phyloP scores from a whole-genome alignment of 2,329 filamentous ascomycete genomes.

The Sporothrix luriei region DNA sequence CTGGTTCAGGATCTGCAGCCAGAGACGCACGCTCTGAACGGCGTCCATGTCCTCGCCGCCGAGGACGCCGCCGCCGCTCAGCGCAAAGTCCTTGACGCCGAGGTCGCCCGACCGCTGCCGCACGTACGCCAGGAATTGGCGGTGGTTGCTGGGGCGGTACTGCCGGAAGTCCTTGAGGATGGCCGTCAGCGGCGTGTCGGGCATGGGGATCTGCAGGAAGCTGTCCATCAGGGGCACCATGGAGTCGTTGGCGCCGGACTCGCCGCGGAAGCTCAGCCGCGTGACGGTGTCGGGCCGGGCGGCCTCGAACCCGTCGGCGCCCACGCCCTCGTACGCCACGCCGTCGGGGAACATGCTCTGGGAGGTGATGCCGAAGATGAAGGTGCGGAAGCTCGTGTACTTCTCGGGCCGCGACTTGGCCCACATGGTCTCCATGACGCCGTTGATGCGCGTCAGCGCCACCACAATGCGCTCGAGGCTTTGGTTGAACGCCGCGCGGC shows the following conservation, averaged over 20 bases:
- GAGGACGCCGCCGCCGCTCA: slow-evolving; percentile 41
- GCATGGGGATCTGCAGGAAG: slow-evolving; percentile 83
- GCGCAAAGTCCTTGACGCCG: slow-evolving; percentile 61
- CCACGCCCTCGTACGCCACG: slow-evolving; percentile 84
- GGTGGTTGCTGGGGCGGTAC: slow-evolving; percentile 87
- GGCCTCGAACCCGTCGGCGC: slow-evolving; percentile 49
- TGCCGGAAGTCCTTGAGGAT: slow-evolving; percentile 87
- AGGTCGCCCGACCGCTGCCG: slow-evolving; percentile 52
- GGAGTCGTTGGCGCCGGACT: slow-evolving; percentile 91
- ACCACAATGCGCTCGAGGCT: slow-evolving; percentile 64
- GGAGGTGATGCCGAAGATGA: slow-evolving; percentile 93
- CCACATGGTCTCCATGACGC: slow-evolving; percentile 91
- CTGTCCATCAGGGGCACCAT: slow-evolving; percentile 92
- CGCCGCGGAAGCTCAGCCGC: slow-evolving; percentile 81
- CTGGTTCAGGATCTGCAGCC: slow-evolving; percentile 69
- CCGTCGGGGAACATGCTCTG: slow-evolving; percentile 94
- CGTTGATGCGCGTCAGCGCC: slow-evolving; percentile 71
- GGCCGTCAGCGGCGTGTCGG: slow-evolving; percentile 80
- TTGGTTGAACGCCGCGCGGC: slow-evolving; percentile 64
- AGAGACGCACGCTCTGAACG: slow-evolving; percentile 60
- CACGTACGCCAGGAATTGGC: slow-evolving; percentile 78
- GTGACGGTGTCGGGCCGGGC: background rate
- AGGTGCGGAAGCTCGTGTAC: slow-evolving; percentile 90
- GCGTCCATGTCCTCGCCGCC: slow-evolving; percentile 40
- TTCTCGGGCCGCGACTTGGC: slow-evolving; percentile 74